Percentiles rank a stretch among this genome's conserved stretches.
phyloP scores from a whole-genome alignment of 106 monocot species.

The Acorus calamus region DNA sequence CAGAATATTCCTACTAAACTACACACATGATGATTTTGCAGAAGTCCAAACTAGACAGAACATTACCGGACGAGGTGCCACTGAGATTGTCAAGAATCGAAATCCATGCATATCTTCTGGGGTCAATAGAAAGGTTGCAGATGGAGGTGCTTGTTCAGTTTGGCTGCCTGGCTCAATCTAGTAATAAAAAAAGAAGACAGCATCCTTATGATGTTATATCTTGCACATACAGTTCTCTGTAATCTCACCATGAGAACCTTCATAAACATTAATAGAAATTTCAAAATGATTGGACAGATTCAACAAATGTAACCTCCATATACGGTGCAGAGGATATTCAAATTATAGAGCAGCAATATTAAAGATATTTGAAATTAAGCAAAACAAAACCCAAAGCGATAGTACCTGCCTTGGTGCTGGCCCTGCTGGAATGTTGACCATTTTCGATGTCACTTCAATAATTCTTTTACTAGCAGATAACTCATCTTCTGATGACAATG shows the following conservation, averaged over 20 bases:
- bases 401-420: conserved; percentile 92
- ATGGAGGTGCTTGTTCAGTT: conserved; percentile 93
- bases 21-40: too few relatives aligned
- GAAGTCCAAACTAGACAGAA: not conserved
- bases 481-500: conserved; percentile 16
- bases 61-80: conserved; percentile 90
- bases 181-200: not conserved
- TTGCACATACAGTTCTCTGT: too few relatives aligned
- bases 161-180: conserved; percentile 99
- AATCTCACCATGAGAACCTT: too few relatives aligned
- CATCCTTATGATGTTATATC: not conserved
- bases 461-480: conserved; percentile 29
- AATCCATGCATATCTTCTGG: conserved; percentile 80
- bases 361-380: too few relatives aligned
- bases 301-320: too few relatives aligned
- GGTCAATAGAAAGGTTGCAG: conserved; percentile 64
- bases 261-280: too few relatives aligned
- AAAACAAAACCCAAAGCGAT: too few relatives aligned
- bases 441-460: conserved; percentile 85
- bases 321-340: too few relatives aligned
- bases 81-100: conserved; percentile 84
- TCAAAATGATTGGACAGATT: too few relatives aligned
- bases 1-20: too few relatives aligned
- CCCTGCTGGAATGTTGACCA: conserved; percentile 83
- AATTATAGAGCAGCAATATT: too few relatives aligned